Conservation (phyloP, 2,329 filamentous ascomycete genomes). For the Davidsoniella eucalypti region DNA sequence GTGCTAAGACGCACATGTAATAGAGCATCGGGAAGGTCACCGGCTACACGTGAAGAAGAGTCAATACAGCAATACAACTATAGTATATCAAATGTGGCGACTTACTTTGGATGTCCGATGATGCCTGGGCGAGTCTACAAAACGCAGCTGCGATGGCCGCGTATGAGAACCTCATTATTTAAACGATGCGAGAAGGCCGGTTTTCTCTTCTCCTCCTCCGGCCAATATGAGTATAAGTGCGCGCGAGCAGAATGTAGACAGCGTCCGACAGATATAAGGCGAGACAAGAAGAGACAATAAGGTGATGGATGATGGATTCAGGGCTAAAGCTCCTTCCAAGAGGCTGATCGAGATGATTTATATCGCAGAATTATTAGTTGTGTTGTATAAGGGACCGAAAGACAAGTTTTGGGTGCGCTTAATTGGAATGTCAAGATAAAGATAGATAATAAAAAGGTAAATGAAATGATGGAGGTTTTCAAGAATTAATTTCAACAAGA, state of each 20-base stretch:
- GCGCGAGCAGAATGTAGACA: not conserved
- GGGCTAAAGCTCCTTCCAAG: too few relatives aligned
- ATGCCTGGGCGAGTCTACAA: not conserved
- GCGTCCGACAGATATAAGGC: too few relatives aligned
- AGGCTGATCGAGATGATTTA: too few relatives aligned
- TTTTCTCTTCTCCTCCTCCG: not conserved
- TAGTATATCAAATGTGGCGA: not conserved
- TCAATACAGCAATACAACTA: not conserved
- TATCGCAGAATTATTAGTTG: too few relatives aligned
- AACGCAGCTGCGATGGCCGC: not conserved
- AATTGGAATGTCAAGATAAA: conserved; percentile 1
- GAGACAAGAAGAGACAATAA: too few relatives aligned
- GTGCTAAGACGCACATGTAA: conserved; percentile 11
- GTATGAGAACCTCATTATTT: not conserved
- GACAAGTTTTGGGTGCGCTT: not conserved
- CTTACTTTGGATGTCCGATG: not conserved
- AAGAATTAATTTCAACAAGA: not conserved
- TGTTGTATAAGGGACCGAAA: not conserved
- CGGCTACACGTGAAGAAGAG: not conserved
- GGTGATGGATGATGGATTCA: too few relatives aligned
- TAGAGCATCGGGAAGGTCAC: conserved; percentile 10
- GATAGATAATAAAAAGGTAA: too few relatives aligned
- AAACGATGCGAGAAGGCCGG: not conserved
- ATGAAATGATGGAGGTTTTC: not conserved
- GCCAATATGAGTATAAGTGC: too few relatives aligned